phyloP scores from a whole-genome alignment of 2,329 filamentous ascomycete species.

The Apiospora sp. region DNA sequence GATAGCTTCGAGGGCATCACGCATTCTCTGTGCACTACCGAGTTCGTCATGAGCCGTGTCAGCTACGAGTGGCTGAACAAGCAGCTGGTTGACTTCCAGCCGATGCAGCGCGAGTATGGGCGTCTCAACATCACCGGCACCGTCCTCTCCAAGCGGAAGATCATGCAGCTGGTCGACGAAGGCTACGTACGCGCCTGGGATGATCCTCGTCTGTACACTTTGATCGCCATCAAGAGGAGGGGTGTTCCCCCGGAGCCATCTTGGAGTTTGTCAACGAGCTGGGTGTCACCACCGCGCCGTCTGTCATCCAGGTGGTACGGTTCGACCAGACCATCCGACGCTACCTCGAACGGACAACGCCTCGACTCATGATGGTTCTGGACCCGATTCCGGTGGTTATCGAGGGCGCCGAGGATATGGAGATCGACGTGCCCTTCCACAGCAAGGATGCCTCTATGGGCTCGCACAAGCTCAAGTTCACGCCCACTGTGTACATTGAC shows the following conservation, averaged over 20 bases:
- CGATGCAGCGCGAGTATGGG: constrained; percentile 90
- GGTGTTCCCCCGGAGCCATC: constrained; percentile 90
- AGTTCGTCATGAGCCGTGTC: constrained; percentile 84
- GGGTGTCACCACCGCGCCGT: constrained; percentile 83
- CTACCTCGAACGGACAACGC: constrained; percentile 88
- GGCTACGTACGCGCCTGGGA: constrained; percentile 88
- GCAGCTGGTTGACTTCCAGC: constrained; percentile 81
- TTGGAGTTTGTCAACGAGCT: constrained; percentile 91
- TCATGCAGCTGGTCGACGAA: constrained; percentile 79
- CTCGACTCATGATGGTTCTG: constrained; percentile 87
- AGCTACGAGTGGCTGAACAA: constrained; percentile 93
- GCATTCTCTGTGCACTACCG: constrained; percentile 91
- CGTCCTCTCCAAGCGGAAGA: constrained; percentile 85
- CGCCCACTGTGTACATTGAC: constrained; percentile 85
- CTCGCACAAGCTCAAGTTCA: constrained; percentile 68
- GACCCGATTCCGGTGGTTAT: constrained; percentile 86
- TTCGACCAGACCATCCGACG: constrained; percentile 86
- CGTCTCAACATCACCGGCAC: constrained; percentile 83
- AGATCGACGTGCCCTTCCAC: constrained; percentile 79
- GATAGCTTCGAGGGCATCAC: constrained; percentile 94
- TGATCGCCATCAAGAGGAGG: constrained; percentile 82
- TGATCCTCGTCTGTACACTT: constrained; percentile 87
- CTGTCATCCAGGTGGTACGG: constrained; percentile 80
- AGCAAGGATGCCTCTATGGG: constrained; percentile 79
- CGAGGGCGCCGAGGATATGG: constrained; percentile 76